These are phyloP conservation scores for Neurospora sp. DNA, from an alignment of 495 filamentous ascomycete genomes.

Conservation along the genomic window DNA sequence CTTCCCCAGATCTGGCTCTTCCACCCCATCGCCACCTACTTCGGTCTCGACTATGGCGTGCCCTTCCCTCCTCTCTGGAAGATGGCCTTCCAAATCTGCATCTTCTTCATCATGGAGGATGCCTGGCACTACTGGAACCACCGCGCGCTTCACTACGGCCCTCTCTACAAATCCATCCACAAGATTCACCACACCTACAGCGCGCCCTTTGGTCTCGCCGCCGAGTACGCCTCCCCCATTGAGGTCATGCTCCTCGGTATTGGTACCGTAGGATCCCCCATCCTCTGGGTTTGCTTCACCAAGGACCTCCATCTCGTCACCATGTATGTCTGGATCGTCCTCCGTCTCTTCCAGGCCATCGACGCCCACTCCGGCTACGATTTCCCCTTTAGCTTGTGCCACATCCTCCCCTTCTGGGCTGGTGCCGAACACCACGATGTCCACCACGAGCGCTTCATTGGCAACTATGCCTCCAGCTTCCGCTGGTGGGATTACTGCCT, in stretches of 20 bases:
- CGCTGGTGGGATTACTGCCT: conserved; percentile 96
- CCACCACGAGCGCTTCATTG: conserved; percentile 95
- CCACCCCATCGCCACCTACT: conserved; percentile 93
- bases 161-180: conserved; percentile 88
- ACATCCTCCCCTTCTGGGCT: conserved; percentile 96
- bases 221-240: conserved; percentile 95
- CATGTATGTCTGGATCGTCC: conserved; percentile 94
- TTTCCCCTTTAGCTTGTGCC: conserved; percentile 92
- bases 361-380: conserved; percentile 96
- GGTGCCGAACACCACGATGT: conserved; percentile 93
- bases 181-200: conserved; percentile 99
- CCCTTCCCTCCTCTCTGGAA: conserved; percentile 78
- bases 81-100: conserved; percentile 82
- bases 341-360: conserved; percentile 93
- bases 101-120: conserved; percentile 96
- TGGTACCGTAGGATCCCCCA: conserved; percentile 72
- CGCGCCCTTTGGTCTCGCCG: conserved; percentile 90
- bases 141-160: conserved; percentile 88
- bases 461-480: conserved; percentile 96
- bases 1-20: conserved; percentile 98
- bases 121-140: conserved; percentile 98
- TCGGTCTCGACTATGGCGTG: conserved; percentile 77
- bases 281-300: conserved; percentile 77
- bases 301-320: conserved; percentile 86
- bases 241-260: conserved; percentile 97